Base-by-base conservation (phyloP, 345 rosid species). In the Arabidopsis thaliana region DNA sequence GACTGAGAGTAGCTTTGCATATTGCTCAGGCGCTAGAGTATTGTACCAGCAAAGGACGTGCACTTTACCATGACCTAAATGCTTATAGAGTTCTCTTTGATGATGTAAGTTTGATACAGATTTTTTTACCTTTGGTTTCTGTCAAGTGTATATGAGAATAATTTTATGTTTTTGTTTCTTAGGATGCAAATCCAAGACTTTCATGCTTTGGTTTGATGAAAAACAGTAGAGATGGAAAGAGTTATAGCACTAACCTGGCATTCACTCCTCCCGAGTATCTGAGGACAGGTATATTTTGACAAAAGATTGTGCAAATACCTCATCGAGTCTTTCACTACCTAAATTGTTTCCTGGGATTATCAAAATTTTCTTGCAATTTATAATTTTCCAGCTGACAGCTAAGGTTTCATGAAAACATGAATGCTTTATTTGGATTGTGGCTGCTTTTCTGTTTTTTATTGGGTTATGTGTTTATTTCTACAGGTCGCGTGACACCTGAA, bases 231-330 rank as follows among this genome's bases (percentile, higher is more conserved):
- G 91, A 93, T 69, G 98, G 98, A 61, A 89, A 87, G 83, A 90
- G 93, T 83, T 93, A 90, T 44, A 93, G 98, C 61, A 90, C 98
- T n/a, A 93, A 93, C 76, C 79, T 91, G 24, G 98, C 93, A 42
- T 90, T 90, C 79, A 89, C 98, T 67, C 98, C 98, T 66, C 98
- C 97, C 0, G 97, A 93, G 81, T 93, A 90, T 82, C 60, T 93
- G 78, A 85, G 88, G 78, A 90, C 98, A 67, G 97, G 98, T 90
- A 61, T 32, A 23, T 33, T 8, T 70, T 58, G 52, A 41, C 72
- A 40, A 52, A 9, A 6, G 0, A 45, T 33, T 46, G 33, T 46
- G 33, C 34, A 20, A 20, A 23, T 34, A 6, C 14, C 8, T 44
- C 8, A n/a, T 37, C n/a, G 1, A 38, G 65, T 11, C 20, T 60